Conservation (phyloP, 139 green algal genomes). For the Chlorella sp. region DNA sequence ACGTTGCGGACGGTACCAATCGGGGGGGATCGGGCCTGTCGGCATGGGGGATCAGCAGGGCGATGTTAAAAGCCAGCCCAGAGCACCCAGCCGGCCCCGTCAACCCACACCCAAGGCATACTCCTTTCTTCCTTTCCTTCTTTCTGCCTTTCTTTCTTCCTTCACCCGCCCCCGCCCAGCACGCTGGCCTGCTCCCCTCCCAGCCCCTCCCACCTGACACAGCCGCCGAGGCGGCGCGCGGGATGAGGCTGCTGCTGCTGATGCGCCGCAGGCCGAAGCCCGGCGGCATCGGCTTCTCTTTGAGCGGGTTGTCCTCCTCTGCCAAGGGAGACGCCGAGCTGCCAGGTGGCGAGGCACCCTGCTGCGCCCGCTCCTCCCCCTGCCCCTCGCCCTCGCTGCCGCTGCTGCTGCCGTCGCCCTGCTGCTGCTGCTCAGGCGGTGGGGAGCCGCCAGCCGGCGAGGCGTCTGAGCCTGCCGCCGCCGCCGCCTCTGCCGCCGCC, state of each 20-base stretch:
- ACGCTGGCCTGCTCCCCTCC: no score
- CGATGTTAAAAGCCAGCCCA: no score
- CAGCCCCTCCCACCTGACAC: background rate
- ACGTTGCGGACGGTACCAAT: no score
- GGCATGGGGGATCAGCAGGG: no score
- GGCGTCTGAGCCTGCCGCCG: background rate
- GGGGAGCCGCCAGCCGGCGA: background rate
- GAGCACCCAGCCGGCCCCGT: no score
- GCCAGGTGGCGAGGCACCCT: background rate
- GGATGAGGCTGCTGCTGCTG: conserved; percentile 20
- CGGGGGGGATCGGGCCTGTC: no score
- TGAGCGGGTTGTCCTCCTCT: background rate
- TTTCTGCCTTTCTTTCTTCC: no score
- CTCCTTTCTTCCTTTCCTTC: no score
- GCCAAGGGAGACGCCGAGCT: background rate
- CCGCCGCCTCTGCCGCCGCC: background rate
- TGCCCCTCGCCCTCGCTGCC: background rate
- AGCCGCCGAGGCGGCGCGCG: background rate
- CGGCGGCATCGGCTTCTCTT: background rate
- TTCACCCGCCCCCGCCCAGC: no score
- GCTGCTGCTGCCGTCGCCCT: background rate
- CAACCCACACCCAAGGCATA: no score
- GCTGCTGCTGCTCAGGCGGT: background rate
- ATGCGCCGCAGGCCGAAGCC: background rate
- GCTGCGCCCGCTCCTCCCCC: background rate